phyloP scores from a whole-genome alignment of 2,329 filamentous ascomycete genomes.

The Aspergillus sp. region DNA sequence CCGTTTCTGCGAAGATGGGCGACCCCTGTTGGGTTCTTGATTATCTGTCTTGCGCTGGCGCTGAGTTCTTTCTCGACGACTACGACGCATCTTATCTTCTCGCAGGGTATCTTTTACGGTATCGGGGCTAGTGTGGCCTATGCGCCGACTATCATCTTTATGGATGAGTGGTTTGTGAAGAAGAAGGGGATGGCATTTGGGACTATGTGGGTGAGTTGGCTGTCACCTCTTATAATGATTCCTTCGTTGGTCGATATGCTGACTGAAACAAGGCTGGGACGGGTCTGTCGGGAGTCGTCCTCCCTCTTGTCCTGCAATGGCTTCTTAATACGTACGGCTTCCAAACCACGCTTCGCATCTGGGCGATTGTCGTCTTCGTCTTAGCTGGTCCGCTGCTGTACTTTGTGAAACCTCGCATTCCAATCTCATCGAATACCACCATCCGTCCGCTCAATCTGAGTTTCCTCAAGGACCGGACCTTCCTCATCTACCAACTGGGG shows the following conservation, averaged over 20 bases:
- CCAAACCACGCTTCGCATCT: constrained; percentile 20
- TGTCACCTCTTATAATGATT: neutral
- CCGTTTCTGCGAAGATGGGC: constrained; percentile 24
- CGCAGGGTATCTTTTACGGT: constrained; percentile 36
- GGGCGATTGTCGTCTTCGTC: constrained; percentile 28
- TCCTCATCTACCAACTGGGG: constrained; percentile 44
- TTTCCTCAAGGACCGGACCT: constrained; percentile 33
- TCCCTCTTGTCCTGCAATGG: constrained; percentile 27
- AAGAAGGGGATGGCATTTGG: constrained; percentile 48
- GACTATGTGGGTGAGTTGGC: constrained; percentile 37
- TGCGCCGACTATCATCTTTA: constrained; percentile 42
- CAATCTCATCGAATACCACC: constrained; percentile 7
- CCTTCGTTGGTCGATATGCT: neutral
- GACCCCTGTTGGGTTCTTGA: constrained; percentile 28
- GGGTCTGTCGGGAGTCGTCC: constrained; percentile 25
- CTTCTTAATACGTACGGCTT: constrained; percentile 24
- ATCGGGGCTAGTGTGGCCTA: constrained; percentile 44
- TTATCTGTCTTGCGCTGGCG: constrained; percentile 30
- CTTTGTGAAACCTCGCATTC: constrained; percentile 26
- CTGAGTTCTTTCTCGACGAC: constrained; percentile 36
- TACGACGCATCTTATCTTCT: constrained; percentile 36
- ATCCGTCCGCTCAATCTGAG: constrained; percentile 37
- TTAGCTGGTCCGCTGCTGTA: constrained; percentile 32
- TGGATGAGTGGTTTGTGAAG: constrained; percentile 49
- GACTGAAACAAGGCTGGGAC: constrained; percentile 20